Base-by-base conservation (phyloP, 495 filamentous ascomycete species). In the Talaromyces proteolyticus region DNA sequence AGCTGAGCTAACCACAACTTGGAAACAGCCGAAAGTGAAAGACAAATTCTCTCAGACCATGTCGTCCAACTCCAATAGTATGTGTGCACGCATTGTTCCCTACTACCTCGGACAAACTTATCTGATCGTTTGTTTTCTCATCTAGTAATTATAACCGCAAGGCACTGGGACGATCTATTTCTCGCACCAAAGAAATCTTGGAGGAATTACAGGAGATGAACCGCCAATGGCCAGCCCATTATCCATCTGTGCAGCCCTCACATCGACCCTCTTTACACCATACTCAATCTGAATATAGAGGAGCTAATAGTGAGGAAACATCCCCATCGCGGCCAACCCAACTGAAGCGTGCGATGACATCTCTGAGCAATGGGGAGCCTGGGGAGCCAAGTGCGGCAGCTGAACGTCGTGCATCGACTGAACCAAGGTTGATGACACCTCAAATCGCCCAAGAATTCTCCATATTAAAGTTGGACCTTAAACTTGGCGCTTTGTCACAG, bases 361-460 rank as follows among this genome's bases (percentile, higher is more conserved):
- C 81, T 4, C 54, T 84, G 16, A 83, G 79, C 0, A 82, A 82
- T 48, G 72, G 76, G 12, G 74, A 67, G 21, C 55, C 70, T 1
- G 80, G 76, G 26, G 91, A 94, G 64, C 89, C 86, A 10, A 95
- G 89, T 67, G 75, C 76, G 37, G 59, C 76, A 44, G 83, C 82
- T 16, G 79, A 84, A 53, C 72, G 73, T 44, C 78, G 79, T 39
- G 63, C 69, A 11, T 56, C 66, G 8, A 55, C 76, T 20, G 87
- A 89, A 42, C 86, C 85, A 12, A 74, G 93, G 47, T 74, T 98
- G 45, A 85, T 96, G 57, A 91, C 88, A 14, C 90, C 91, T 18
- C 87, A 96, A 68, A 91, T 96, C 50, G 89, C 91, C 4, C 89
- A 96, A 47, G 88, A 98, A 53, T 98, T 97, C 56, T 95, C 91